Evolutionary conservation across 129 eudicot species (phyloP), one percentile per base, ranked within the genome.

Genomic region (Calendula officinalis): DNA sequence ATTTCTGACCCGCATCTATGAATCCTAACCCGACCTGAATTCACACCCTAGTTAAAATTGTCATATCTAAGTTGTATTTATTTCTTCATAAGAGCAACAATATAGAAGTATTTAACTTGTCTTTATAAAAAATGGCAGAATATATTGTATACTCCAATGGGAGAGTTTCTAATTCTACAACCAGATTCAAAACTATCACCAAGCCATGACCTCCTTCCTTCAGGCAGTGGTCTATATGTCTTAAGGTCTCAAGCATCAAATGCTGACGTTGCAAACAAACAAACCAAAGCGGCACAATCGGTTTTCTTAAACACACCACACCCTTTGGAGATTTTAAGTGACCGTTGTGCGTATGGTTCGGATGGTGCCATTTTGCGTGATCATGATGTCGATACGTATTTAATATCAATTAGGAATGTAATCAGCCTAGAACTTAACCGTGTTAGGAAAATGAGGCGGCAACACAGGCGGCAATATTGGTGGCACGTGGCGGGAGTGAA

Each of bases 171-270:
- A 56, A 84, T 86, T 59, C 86, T 90, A 11, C 97, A 90, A 14
- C 97, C 97, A 2, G 89, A 86, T 60, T 79, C 79, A 52, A 84
- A 80, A 41, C 75, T 79, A 33, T 90, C 97, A 36, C 95, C 95
- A 41, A 75, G 54, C 73, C 97, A 90, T 12, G 80, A 84, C 1
- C 87, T 90, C 15, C 92, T 90, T 55, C 97, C 97, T 7, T 42
- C 84, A 5, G 97, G 97, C 40, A 77, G 82, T 60, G 97, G 97
- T 56, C 48, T 90, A 36, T 90, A 90, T 53, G 56, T 86, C 0
- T 68, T 90, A 49, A 81, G 67, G 55, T 72, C 83, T 46, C 69
- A 78, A 10, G 68, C 46, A 5, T 32, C 73, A 2, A 72, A 80
- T 64, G 62, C 58, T 5, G 61, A 40, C 8, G 58, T 79, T 41